Evolutionary conservation across 2,329 filamentous ascomycete genomes (phyloP).

Genomic region (Chalaropsis ovoidea): DNA sequence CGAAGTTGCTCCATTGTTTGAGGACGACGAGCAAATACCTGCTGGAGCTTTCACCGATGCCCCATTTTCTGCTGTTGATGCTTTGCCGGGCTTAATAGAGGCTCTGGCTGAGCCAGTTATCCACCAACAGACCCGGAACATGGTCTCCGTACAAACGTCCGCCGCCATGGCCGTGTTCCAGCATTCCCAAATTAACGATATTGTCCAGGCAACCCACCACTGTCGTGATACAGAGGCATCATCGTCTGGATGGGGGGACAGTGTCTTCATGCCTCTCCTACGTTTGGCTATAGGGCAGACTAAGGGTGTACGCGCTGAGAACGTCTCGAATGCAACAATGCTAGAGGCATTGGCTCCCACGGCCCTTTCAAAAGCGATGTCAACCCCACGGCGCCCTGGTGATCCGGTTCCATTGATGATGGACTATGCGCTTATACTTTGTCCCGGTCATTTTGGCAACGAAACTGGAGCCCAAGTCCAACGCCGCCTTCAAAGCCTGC

Average conservation of each 20-base stretch:
- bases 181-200: slow-evolving; percentile 18
- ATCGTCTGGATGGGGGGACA: slow-evolving; percentile 18
- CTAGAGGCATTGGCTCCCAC: slow-evolving; percentile 14
- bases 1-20: slow-evolving; percentile 19
- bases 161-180: slow-evolving; percentile 23
- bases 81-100: slow-evolving; percentile 18
- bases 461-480: slow-evolving; percentile 20
- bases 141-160: slow-evolving; percentile 21
- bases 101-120: slow-evolving; percentile 16
- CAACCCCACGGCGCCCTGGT: not conserved
- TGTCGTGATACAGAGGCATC: slow-evolving; percentile 19
- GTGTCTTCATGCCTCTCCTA: slow-evolving; percentile 21
- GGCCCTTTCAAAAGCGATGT: slow-evolving; percentile 12
- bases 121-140: slow-evolving; percentile 15
- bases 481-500: slow-evolving; percentile 16
- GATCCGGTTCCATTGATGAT: slow-evolving; percentile 18
- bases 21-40: slow-evolving; percentile 19
- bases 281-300: slow-evolving; percentile 18
- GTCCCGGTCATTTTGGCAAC: slow-evolving; percentile 11
- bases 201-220: slow-evolving; percentile 21
- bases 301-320: slow-evolving; percentile 16
- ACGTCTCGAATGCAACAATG: slow-evolving; percentile 17
- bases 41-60: slow-evolving; percentile 20
- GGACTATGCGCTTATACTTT: slow-evolving; percentile 21
- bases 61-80: slow-evolving; percentile 19